Evolutionary conservation across 2,329 filamentous ascomycete genomes (phyloP), one percentile per base, ranked within the genome.

Genomic region (Aureobasidium namibiae): DNA sequence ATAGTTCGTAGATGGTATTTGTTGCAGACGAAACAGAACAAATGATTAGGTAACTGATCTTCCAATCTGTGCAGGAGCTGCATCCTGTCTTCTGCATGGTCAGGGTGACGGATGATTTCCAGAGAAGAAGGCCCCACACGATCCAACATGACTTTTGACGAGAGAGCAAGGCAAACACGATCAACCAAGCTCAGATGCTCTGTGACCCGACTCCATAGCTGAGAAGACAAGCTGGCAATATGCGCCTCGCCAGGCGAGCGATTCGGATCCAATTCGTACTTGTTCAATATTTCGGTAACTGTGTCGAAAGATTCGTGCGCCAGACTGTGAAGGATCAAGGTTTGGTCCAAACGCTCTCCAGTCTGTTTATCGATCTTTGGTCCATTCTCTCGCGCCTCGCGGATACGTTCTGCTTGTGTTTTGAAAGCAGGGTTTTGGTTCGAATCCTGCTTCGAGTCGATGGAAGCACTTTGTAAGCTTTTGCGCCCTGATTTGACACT

Each of bases 1-100:
- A 79, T 73, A 1, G 74, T 79, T 44, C 83, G 77, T 5, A 74
- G 68, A 66, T 86, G 83, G 68, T 80, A 85, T 59, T 70, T 73
- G 14, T 71, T 76, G 66, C 83, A 86, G 5, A 78, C 76, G 65
- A 83, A 82, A 68, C 83, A 86, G 57, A 85, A 75, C 7, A 86
- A 74, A 64, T 85, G 80, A 36, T 76, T 72, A 2, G 82, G 82
- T 18, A 82, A 71, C 16, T 74, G 67, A 13, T 70, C 67, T 61
- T 85, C 81, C 65, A 84, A 73, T 2, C 70, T 67, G 13, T 75
- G 66, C 5, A 86, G 73, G 65, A 85, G 83, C 4, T 76, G 69
- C 46, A 77, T 71, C 53, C 77, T 78, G 60, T 79, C 68, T 5
- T 73, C 63, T 45, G 69, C 69, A 63, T 83, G 79, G 7, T 75